Evolutionary conservation across 75 land plant species (phyloP).

Genomic region (Cryptomeria japonica): DNA sequence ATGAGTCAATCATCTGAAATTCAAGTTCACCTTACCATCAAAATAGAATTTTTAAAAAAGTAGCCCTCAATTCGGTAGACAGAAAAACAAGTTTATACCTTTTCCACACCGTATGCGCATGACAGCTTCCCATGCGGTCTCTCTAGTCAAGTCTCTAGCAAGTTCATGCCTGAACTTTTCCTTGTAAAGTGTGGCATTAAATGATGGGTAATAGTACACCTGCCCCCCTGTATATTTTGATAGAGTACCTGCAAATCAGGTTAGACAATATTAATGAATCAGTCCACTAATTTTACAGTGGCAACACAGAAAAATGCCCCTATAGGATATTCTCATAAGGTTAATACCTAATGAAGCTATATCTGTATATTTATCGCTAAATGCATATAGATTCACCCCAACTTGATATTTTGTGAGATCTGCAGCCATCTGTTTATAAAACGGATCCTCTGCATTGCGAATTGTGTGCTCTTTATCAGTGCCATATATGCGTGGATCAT

Average conservation of each 20-base stretch:
- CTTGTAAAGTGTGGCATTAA: conserved; percentile 54
- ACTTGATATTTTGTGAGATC: conserved; percentile 94
- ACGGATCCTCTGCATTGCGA: conserved; percentile 87
- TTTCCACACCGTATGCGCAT: conserved; percentile 97
- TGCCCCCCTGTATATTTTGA: conserved; percentile 98
- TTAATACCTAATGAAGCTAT: conserved; percentile 87
- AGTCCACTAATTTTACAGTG: background rate
- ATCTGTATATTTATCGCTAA: conserved; percentile 86
- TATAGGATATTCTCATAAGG: background rate
- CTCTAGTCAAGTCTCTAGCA: conserved; percentile 89
- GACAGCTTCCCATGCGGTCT: conserved; percentile 99
- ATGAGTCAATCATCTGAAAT: background rate
- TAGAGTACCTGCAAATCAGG: conserved; percentile 62
- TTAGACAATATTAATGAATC: background rate
- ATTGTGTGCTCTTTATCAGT: conserved; percentile 86
- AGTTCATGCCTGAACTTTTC: conserved; percentile 87
- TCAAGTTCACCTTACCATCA: background rate
- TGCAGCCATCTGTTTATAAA: conserved; percentile 99
- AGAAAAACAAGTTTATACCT: conserved; percentile 47
- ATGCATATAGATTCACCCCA: conserved; percentile 85
- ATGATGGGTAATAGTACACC: conserved; percentile 86
- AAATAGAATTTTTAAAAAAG: background rate
- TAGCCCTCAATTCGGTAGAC: background rate
- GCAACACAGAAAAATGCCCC: background rate
- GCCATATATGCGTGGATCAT: conserved; percentile 86